Evolutionary conservation across 768 basidiomycete genomes (phyloP).

Genomic region (Rossbeevera mucosa): DNA sequence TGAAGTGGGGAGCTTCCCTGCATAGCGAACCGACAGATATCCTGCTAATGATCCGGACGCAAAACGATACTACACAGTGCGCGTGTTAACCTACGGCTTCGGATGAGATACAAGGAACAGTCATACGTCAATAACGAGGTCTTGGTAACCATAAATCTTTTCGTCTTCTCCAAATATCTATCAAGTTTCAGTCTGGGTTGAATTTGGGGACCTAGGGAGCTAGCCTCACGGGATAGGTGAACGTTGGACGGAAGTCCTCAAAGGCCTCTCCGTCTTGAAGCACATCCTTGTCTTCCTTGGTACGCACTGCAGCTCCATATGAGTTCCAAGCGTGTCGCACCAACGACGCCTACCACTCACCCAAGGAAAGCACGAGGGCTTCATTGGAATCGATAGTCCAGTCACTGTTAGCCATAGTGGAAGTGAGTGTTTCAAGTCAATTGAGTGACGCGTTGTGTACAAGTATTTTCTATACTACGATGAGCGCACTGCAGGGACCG

Average conservation of each 20-base stretch:
- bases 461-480: slow-evolving; percentile 19
- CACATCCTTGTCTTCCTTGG: slow-evolving; percentile 57
- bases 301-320: slow-evolving; percentile 51
- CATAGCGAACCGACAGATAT: slow-evolving; percentile 65
- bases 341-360: slow-evolving; percentile 36
- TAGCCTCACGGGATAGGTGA: slow-evolving; percentile 86
- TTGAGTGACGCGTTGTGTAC: slow-evolving; percentile 26
- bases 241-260: slow-evolving; percentile 74
- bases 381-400: slow-evolving; percentile 83
- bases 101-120: background rate
- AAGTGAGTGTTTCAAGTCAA: background rate
- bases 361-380: slow-evolving; percentile 68
- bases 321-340: slow-evolving; percentile 1
- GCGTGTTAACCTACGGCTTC: slow-evolving; percentile 1
- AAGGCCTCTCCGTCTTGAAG: slow-evolving; percentile 56
- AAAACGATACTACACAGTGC: slow-evolving; percentile 59
- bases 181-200: slow-evolving; percentile 3
- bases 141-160: slow-evolving; percentile 91
- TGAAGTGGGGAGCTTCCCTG: slow-evolving; percentile 58
- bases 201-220: background rate
- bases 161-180: slow-evolving; percentile 96
- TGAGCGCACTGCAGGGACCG: slow-evolving; percentile 27
- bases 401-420: slow-evolving; percentile 32
- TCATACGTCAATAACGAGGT: slow-evolving; percentile 77
- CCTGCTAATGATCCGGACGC: slow-evolving; percentile 83